Evolutionary conservation across 2,329 filamentous ascomycete genomes (phyloP), one percentile per base, ranked within the genome.

Genomic region (Myriosclerotinia duriaeana): DNA sequence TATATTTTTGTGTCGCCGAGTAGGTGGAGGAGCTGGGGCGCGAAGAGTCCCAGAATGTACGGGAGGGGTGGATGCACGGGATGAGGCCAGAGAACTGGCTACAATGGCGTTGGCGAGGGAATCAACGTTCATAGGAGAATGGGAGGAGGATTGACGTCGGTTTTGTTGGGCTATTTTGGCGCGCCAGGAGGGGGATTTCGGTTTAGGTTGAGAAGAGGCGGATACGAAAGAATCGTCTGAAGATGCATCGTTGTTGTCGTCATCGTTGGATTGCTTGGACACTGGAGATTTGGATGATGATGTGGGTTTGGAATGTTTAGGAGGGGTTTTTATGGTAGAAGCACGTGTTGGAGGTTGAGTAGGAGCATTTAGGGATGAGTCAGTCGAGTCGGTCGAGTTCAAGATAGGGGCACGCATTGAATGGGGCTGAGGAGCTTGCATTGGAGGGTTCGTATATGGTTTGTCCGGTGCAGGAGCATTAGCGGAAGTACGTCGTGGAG

Each of bases 91-190:
- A 34, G 88, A 90, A 2, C 89, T 87, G 2, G 90, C 90, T 72
- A 93, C 84, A 67, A 93, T 92, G 69, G 91, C 91, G 72, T 86
- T 86, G 15, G 89, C 87, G 9, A 93, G 83, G 0, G 87, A 87
- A 67, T 88, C 84, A 12, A 91, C 81, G 0, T 84, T 83, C 38
- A 88, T 80, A 62, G 66, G 67, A 34, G 70, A 71, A 42, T 68
- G 67, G 36, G 66, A 36, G 22, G 72, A 71, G 12, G 56, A 52
- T 66, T 71, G 36, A 66, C 17, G 40, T 69, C 71, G 65, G 30
- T 71, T 70, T 68, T 72, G 68, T 17, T 66, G 54, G 72, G 46
- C 73, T 69, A 71, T 71, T 55, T 55, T 72, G 69, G 66, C 75
- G 63, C 71, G 70, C 63, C 70, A 71, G 34, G 71, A 74, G 8